Evolutionary conservation across 306 rosid genomes (phyloP).

Genomic region (Prunus salicina): DNA sequence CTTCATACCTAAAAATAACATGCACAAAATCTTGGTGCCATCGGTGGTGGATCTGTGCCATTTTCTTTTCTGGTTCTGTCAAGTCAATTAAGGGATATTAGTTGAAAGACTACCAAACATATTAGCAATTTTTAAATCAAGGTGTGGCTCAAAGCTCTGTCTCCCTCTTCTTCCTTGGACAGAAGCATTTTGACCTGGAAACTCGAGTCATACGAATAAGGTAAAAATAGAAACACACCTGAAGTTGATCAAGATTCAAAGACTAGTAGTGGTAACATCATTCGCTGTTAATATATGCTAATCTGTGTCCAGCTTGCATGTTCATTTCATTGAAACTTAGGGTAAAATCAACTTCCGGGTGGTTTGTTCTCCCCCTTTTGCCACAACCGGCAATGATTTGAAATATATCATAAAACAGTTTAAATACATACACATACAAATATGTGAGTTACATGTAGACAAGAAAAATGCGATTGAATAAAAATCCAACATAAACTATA

Average conservation of each 20-base stretch:
- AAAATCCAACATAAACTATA: not conserved
- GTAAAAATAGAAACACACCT: not conserved
- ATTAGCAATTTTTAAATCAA: not conserved
- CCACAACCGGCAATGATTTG: not conserved
- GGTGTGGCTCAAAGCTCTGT: no score
- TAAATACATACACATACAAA: not conserved
- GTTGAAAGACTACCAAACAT: not conserved
- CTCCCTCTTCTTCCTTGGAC: no score
- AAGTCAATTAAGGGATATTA: not conserved
- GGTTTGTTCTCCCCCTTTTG: no score
- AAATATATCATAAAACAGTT: not conserved
- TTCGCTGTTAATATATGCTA: no score
- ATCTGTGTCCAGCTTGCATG: not conserved
- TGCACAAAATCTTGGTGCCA: conserved; percentile 2
- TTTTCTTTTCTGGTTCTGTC: not conserved
- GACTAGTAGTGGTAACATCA: not conserved
- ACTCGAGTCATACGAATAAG: no score
- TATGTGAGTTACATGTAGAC: not conserved
- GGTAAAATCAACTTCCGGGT: not conserved
- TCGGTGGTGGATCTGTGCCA: not conserved
- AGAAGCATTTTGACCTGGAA: no score
- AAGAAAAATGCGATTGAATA: not conserved
- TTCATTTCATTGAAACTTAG: not conserved
- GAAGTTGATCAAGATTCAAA: not conserved
- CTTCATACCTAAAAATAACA: not conserved